phyloP scores from a whole-genome alignment of 768 basidiomycete species.

The Xerocomellus dryophilus region DNA sequence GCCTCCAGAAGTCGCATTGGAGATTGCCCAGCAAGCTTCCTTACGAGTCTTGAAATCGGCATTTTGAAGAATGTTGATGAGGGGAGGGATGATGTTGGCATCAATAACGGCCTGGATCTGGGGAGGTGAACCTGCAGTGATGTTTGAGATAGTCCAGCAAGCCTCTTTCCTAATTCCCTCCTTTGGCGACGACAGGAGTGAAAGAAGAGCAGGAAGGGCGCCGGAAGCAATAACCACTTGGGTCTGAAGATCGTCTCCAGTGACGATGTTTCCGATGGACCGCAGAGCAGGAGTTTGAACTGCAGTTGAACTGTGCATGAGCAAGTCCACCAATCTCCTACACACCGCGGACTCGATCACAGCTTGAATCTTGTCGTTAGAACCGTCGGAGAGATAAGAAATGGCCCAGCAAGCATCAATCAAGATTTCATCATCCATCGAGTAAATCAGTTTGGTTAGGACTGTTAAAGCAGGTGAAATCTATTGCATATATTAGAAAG shows the following conservation, averaged over 20 bases:
- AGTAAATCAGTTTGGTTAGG: conserved; percentile 96
- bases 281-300: conserved; percentile 98
- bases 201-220: conserved; percentile 90
- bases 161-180: conserved; percentile 99
- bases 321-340: conserved; percentile 92
- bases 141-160: conserved; percentile 99
- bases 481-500: conserved; percentile 42
- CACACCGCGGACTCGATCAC: conserved; percentile 99
- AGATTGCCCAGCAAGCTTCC: conserved; percentile 99
- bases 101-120: conserved; percentile 98
- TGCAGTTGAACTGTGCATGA: conserved; percentile 92
- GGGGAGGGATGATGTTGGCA: conserved; percentile 95
- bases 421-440: conserved; percentile 96
- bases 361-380: conserved; percentile 99
- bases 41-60: conserved; percentile 99
- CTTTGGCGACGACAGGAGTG: conserved; percentile 92
- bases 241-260: conserved; percentile 98
- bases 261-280: conserved; percentile 98
- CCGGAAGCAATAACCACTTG: conserved; percentile 99
- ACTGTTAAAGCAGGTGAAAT: conserved; percentile 97
- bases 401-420: conserved; percentile 99
- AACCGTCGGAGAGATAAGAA: conserved; percentile 97
- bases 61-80: conserved; percentile 96
- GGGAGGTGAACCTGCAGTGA: conserved; percentile 94
- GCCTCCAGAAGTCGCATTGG: conserved; percentile 97